Evolutionary conservation across 441 rosid species (phyloP).

Genomic region (Dalechampia spathulata): DNA sequence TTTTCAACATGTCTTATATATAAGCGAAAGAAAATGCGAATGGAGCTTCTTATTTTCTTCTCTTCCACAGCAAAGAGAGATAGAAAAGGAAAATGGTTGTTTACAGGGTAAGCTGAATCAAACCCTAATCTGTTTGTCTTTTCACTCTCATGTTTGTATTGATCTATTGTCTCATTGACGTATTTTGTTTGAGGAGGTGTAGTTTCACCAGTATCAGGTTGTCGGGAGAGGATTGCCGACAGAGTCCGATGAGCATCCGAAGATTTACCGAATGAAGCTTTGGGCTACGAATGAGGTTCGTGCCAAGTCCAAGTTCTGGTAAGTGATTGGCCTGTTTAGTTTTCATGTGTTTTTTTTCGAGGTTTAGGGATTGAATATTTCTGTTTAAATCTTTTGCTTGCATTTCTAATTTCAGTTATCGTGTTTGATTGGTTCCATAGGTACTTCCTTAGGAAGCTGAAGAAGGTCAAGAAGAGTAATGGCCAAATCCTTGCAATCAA

Average conservation of each 20-base stretch:
- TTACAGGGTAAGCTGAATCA: no score
- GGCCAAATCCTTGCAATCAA: conserved; percentile 46
- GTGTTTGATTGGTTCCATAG: conserved; percentile 14
- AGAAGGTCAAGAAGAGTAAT: conserved; percentile 43
- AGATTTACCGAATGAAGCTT: conserved; percentile 43
- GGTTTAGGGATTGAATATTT: background rate
- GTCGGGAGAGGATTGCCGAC: conserved; percentile 42
- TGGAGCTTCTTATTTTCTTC: no score
- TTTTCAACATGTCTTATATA: no score
- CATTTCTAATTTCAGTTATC: no score
- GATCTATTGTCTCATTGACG: no score
- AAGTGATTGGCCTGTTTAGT: background rate
- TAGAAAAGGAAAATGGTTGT: no score
- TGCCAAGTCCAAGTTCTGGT: conserved; percentile 48
- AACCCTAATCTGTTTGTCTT: no score
- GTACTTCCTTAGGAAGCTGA: conserved; percentile 44
- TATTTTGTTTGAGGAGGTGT: no score
- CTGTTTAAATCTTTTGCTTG: background rate
- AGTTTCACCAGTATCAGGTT: conserved; percentile 45
- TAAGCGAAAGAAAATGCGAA: no score
- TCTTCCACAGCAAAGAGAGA: no score
- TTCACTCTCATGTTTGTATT: no score
- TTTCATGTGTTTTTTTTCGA: background rate
- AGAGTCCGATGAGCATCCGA: conserved; percentile 31
- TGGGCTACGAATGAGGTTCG: conserved; percentile 43